Base-by-base conservation (phyloP, 2,329 filamentous ascomycete species). In the Colletotrichum orbiculare region DNA sequence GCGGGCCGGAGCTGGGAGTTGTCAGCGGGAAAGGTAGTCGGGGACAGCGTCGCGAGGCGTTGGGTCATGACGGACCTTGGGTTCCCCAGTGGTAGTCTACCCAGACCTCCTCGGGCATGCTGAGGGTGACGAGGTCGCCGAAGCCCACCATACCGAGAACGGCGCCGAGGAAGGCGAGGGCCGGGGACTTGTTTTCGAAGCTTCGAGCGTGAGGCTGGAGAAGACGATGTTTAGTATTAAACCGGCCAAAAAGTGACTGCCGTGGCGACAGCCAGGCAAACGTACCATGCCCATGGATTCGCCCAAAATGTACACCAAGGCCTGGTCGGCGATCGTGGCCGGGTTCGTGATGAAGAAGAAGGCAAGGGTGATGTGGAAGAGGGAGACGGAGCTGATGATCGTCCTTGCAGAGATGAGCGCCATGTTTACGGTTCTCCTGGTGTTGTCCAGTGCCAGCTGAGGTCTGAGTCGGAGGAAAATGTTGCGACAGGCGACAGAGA, bases 341-440 rank as follows among this genome's bases (percentile, higher is more conserved):
- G 94, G 94, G 64, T 85, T 89, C 46, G 87, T 90, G 72, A 96
- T 84, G 80, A 97, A 91, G 81, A 96, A 93, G 78, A 90, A 94
- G 72, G 90, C 93, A 53, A 96, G 82, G 6, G 92, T 92, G 69
- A 97, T 78, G 79, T 97, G 92, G 81, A 96, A 93, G 75, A 97
- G 86, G 71, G 91, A 91, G 71, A 97, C 82, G 56, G 89, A 90
- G 71, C 92, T 91, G 71, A 97, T 90, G 76, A 97, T 90, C 8
- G 90, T 92, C 74, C 87, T 91, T 66, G 90, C 89, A 2, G 92
- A 94, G 73, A 97, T 85, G 76, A 96, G 83, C 38, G 88, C 91
- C 94, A 97, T 97, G 67, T 57, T 82, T 35, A 25, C 54, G 42
- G 34, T 39, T 39, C 17, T 47, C 15, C 3, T 17, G 13, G 10